Evolutionary conservation across 768 basidiomycete species (phyloP), one percentile per base, ranked within the genome.

Genomic region (Phaffia tasmanica): DNA sequence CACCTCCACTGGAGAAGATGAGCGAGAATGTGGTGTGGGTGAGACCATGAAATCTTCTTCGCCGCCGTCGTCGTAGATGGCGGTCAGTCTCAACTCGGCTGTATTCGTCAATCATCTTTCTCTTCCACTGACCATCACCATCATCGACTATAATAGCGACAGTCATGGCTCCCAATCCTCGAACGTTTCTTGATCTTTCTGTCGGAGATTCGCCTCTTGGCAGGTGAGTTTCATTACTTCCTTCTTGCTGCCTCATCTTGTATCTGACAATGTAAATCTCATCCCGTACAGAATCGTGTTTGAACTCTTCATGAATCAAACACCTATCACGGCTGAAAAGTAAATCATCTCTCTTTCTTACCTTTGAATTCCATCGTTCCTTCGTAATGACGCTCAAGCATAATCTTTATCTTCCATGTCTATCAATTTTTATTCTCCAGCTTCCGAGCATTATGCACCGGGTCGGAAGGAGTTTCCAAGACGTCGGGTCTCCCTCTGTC

Each of bases 401-500:
- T 32, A 7, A 7, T 47, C 46, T 27, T 1, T 46, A 9, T 47
- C 5, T 27, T 21, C 64, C 58, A 15, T 14, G 1, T 29, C 2
- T 51, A 2, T 9, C 19, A 21, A 3, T 21, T 48, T 14, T 19
- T 11, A 11, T 60, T n/a, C 27, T 21, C 4, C 50, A 93, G 89
- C 77, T 93, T 93, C 75, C 83, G 90, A 54, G 83, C 85, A 3
- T 78, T 94, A 62, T 89, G 87, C 74, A 93, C 89, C 0, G 91
- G 91, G 11, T 87, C 90, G 75, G 84, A 83, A 72, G 91, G 90
- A 5, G 71, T 30, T 1, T 63, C 62, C 6, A 3, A 80, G 0
- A 74, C 79, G 25, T 81, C 83, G 1, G 81, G 85, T n/a, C 76
- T 83, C 14, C 85, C 88, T 7, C 79, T 93, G 5, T 87, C 86